Conservation (phyloP, 1,139 yeast genomes). For the Blastobotrys proliferans region DNA sequence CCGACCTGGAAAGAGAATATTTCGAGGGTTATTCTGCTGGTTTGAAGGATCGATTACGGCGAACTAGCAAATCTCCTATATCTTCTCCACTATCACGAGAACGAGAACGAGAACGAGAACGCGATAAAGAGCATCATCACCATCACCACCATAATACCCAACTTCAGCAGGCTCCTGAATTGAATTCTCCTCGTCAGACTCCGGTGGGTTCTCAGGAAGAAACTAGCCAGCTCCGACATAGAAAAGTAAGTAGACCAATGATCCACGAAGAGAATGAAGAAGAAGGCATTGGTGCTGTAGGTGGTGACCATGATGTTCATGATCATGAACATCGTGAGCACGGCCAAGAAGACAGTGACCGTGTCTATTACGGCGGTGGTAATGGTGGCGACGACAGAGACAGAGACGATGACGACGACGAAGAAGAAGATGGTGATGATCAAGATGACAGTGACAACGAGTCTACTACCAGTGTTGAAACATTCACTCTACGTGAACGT, state of each 20-base stretch:
- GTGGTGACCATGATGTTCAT: constrained; percentile 17
- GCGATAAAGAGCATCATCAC: neutral
- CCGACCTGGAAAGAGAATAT: constrained; percentile 58
- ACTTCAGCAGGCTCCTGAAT: constrained; percentile 1
- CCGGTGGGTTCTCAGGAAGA: no score
- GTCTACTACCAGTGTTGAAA: constrained; percentile 52
- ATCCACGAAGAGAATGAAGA: neutral
- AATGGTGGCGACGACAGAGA: constrained; percentile 11
- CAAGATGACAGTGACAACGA: constrained; percentile 30
- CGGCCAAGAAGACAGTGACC: constrained; percentile 23
- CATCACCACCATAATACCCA: neutral
- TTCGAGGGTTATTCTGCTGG: constrained; percentile 73
- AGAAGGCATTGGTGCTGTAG: constrained; percentile 14
- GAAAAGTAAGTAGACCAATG: neutral
- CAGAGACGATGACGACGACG: constrained; percentile 15
- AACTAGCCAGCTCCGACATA: neutral
- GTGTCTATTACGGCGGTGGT: constrained; percentile 23
- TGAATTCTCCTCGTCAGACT: neutral
- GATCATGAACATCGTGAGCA: constrained; percentile 13
- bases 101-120: constrained; percentile 13
- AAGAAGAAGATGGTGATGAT: constrained; percentile 17
- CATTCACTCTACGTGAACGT: constrained; percentile 85
- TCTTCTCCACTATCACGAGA: constrained; percentile 3
- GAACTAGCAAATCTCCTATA: constrained; percentile 13
- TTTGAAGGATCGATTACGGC: constrained; percentile 38